Evolutionary conservation across 2,329 filamentous ascomycete genomes (phyloP), one percentile per base, ranked within the genome.

Genomic region (Trematosphaeria pertusa): DNA sequence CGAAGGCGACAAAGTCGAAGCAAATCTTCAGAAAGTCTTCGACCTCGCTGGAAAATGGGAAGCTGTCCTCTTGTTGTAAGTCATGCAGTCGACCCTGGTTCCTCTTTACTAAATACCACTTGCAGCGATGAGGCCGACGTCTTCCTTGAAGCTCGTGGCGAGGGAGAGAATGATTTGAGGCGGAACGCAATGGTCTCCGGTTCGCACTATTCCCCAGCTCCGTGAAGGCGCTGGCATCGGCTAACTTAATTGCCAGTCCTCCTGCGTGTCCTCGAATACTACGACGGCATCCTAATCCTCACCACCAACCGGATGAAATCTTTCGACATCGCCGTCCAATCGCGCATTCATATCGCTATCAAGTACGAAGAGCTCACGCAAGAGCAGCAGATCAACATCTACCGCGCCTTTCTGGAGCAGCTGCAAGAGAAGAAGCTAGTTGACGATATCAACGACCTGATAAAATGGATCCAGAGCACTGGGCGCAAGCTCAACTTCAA

Each of bases 31-130:
- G 21, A 62, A 70, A 15, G 70, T 79, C n/a, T 61, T 79, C 4
- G 69, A 73, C 20, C 75, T 80, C 62, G 69, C 71, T 46, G 71
- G 71, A 0, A 71, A 70, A 39, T 81, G 78, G 78, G 74, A 75
- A 12, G 75, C 76, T 8, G 70, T 81, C 8, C 60, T 80, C 0
- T 69, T 81, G 1, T 35, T 46, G 43, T 35, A 26, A 38, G 43
- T 21, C 17, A 20, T 5, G 2, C 17, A 22, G 12, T 17, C 10
- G 4, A 7, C 5, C 15, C 18, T 18, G 3, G 5, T 4, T 4
- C 10, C 5, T 7, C 12, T 5, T n/a, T 24, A 20, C 20, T 46
- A n/a, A 39, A 8, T 3, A 11, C 21, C n/a, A n/a, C 7, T 14
- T 10, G 5, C 15, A 68, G 81, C 4, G 78, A 79, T 56, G 78